Percentiles rank a stretch among this genome's conserved stretches.
These are phyloP conservation scores for Pichia heedii DNA, from an alignment of 805 yeast species.

Conservation along the genomic window DNA sequence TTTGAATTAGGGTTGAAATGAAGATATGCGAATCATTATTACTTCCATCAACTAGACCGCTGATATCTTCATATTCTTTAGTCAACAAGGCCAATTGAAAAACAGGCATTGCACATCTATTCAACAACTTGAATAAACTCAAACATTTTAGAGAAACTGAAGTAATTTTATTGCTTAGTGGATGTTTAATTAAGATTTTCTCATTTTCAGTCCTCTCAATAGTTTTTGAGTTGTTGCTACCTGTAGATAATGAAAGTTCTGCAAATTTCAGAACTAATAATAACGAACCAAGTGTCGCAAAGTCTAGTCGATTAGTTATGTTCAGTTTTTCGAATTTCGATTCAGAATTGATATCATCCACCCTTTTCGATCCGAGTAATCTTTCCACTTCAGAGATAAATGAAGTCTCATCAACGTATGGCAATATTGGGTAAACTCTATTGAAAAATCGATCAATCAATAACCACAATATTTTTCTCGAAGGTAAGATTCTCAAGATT, in stretches of 20 bases:
- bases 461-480: constrained; percentile 36
- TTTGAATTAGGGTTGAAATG: constrained; percentile 48
- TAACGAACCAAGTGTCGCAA: constrained; percentile 40
- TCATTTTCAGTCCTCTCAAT: constrained; percentile 19
- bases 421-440: constrained; percentile 38
- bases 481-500: constrained; percentile 35
- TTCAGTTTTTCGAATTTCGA: constrained; percentile 23
- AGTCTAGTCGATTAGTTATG: constrained; percentile 36
- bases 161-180: constrained; percentile 36
- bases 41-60: constrained; percentile 44
- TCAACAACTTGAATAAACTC: constrained; percentile 42
- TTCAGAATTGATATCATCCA: constrained; percentile 26
- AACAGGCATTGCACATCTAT: constrained; percentile 40
- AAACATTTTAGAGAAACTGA: constrained; percentile 46
- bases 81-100: constrained; percentile 46
- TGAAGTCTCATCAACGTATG: constrained; percentile 34
- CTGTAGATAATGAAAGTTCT: constrained; percentile 31
- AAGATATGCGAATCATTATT: constrained; percentile 39
- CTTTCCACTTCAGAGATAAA: constrained; percentile 27
- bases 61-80: constrained; percentile 40
- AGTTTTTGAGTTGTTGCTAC: constrained; percentile 17
- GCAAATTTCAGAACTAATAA: constrained; percentile 36
- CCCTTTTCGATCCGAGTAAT: constrained; percentile 26
- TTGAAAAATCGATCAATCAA: constrained; percentile 35
- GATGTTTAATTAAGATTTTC: constrained; percentile 34